These are phyloP conservation scores for Gloeophyllum trabeum DNA, from an alignment of 768 basidiomycete genomes.

Conservation along the genomic window DNA sequence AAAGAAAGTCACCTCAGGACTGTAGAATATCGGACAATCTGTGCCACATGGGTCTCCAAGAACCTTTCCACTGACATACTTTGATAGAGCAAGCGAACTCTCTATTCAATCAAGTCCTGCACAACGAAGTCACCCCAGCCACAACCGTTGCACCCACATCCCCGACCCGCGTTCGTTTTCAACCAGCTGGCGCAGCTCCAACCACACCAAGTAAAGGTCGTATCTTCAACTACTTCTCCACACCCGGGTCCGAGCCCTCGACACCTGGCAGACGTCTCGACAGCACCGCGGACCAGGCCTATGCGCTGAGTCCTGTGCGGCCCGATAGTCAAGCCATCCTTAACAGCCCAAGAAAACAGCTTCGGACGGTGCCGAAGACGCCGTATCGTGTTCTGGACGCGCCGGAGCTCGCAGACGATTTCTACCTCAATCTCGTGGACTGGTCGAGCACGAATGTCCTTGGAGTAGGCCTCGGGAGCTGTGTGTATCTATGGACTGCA, in stretches of 20 bases:
- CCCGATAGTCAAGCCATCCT: slow-evolving; percentile 74
- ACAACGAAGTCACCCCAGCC: slow-evolving; percentile 75
- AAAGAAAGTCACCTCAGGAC: too few species aligned
- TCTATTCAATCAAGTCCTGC: slow-evolving; percentile 66
- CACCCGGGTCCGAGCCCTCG: slow-evolving; percentile 35
- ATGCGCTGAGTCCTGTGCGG: slow-evolving; percentile 84
- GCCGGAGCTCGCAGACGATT: slow-evolving; percentile 95
- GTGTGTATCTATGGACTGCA: slow-evolving; percentile 96
- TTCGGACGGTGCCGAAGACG: slow-evolving; percentile 83
- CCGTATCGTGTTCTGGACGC: slow-evolving; percentile 97
- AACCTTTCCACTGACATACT: too few species aligned
- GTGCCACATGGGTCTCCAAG: too few species aligned
- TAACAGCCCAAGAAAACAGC: slow-evolving; percentile 70
- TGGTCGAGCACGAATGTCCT: slow-evolving; percentile 95
- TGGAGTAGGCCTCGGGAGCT: slow-evolving; percentile 83
- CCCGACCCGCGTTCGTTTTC: slow-evolving; percentile 45
- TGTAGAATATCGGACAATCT: too few species aligned
- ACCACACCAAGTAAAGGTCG: slow-evolving; percentile 41
- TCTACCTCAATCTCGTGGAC: slow-evolving; percentile 95
- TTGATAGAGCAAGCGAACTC: slow-evolving; percentile 81
- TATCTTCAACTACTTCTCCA: slow-evolving; percentile 63
- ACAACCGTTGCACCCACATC: too few species aligned
- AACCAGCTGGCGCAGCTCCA: slow-evolving; percentile 5
- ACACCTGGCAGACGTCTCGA: slow-evolving; percentile 58
- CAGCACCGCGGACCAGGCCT: slow-evolving; percentile 78